These are phyloP conservation scores for Citrullus amarus DNA, from an alignment of 306 rosid species.

Conservation along the genomic window DNA sequence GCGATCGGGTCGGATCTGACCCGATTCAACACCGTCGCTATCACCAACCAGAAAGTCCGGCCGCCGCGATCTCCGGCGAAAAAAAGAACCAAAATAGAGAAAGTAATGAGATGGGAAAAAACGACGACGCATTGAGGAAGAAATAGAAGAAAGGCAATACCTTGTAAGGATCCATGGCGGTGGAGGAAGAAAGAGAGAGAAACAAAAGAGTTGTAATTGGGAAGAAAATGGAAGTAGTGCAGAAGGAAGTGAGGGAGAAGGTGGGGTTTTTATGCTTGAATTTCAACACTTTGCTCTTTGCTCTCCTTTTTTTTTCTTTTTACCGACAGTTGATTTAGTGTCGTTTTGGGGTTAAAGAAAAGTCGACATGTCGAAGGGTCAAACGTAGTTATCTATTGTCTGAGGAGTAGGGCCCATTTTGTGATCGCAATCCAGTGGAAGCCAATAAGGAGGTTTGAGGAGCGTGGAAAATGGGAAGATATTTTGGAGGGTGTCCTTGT, in stretches of 20 bases:
- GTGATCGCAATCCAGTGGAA: not conserved
- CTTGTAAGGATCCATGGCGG: constrained; percentile 85
- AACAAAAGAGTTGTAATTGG: not conserved
- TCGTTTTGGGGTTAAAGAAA: not conserved
- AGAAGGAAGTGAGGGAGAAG: not conserved
- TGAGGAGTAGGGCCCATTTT: not conserved
- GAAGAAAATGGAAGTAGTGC: not conserved
- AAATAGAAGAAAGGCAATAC: constrained; percentile 10
- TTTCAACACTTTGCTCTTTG: not conserved
- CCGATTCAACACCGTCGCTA: not conserved
- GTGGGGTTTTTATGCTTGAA: not conserved
- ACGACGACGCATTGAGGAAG: not conserved
- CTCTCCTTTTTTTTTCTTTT: not conserved
- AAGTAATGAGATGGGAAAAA: not conserved
- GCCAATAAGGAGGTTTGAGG: not conserved
- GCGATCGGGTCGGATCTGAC: not conserved
- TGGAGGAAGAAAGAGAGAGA: not conserved
- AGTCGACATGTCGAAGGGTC: not conserved
- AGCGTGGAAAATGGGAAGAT: not conserved
- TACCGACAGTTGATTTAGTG: not conserved
- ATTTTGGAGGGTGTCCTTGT: not conserved
- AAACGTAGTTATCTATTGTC: not conserved
- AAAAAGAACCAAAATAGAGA: not conserved
- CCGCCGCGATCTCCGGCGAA: not conserved
- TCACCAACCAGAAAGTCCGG: not conserved